Percentiles rank a stretch among this genome's conserved stretches.
Evolutionary conservation across 257 asterid genomes (phyloP).

Genomic region (Solanum sejunctum): DNA sequence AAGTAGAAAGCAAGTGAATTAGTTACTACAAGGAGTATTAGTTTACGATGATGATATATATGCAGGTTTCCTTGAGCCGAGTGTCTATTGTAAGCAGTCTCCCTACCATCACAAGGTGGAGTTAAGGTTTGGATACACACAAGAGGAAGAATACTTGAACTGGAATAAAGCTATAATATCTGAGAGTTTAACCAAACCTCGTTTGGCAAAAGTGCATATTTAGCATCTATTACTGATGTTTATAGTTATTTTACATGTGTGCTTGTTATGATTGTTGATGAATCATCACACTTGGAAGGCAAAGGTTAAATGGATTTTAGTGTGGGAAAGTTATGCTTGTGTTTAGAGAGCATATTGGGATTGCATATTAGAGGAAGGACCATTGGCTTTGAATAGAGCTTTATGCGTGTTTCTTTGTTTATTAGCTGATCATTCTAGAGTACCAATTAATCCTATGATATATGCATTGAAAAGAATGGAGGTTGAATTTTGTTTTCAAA

Average conservation of each 20-base stretch:
- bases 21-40: too few relatives aligned
- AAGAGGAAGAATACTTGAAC: conserved; percentile 26
- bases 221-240: conserved; percentile 64
- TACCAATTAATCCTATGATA: conserved; percentile 16
- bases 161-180: conserved; percentile 50
- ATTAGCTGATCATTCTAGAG: conserved; percentile 57
- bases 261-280: conserved; percentile 41
- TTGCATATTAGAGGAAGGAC: conserved; percentile 42
- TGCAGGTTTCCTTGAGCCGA: neutral
- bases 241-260: conserved; percentile 37
- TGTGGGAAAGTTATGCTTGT: conserved; percentile 59
- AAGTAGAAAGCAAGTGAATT: too few relatives aligned
- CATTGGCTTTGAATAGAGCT: conserved; percentile 28
- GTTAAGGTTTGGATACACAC: neutral
- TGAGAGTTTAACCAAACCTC: too few relatives aligned
- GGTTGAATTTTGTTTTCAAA: too few relatives aligned
- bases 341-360: conserved; percentile 46
- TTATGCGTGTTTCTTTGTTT: conserved; percentile 16
- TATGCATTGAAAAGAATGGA: neutral
- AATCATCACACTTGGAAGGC: conserved; percentile 49
- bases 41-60: neutral
- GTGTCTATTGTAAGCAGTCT: neutral
- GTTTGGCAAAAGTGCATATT: conserved; percentile 34
- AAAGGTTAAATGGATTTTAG: conserved; percentile 52
- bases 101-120: neutral